phyloP scores from a whole-genome alignment of 2,329 filamentous ascomycete genomes.

The Pyrenophora seminiperda region DNA sequence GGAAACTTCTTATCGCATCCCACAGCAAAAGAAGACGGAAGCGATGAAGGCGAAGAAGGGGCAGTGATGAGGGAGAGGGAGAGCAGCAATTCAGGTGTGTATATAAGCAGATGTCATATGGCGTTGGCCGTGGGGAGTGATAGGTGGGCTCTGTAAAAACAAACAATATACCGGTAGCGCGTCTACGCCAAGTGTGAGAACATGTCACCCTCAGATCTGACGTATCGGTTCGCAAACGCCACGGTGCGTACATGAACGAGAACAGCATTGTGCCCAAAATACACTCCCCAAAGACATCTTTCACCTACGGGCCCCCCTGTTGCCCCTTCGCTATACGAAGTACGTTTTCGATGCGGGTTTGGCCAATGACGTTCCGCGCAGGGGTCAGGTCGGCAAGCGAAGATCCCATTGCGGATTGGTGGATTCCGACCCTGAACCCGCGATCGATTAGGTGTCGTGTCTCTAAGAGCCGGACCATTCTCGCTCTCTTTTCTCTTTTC shows the following conservation, averaged over 20 bases:
- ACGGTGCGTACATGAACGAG: too few relatives aligned
- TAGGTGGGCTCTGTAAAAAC: too few relatives aligned
- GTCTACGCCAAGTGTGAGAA: too few relatives aligned
- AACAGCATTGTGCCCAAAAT: slow-evolving; percentile 6
- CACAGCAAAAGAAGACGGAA: slow-evolving; percentile 44
- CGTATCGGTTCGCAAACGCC: too few relatives aligned
- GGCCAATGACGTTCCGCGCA: slow-evolving; percentile 17
- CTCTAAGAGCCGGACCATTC: slow-evolving; percentile 24
- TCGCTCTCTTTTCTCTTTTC: slow-evolving; percentile 24
- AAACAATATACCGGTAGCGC: too few relatives aligned
- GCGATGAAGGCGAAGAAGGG: slow-evolving; percentile 32
- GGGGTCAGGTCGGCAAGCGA: slow-evolving; percentile 14
- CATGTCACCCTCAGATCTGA: too few relatives aligned
- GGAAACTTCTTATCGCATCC: slow-evolving; percentile 61
- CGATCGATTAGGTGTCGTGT: slow-evolving; percentile 35
- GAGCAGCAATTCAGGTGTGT: too few relatives aligned
- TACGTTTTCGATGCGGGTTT: slow-evolving; percentile 6
- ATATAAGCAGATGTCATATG: too few relatives aligned
- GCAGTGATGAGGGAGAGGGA: slow-evolving; percentile 20
- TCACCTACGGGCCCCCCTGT: background rate
- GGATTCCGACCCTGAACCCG: slow-evolving; percentile 20
- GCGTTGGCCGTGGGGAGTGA: too few relatives aligned
- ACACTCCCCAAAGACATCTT: slow-evolving; percentile 1
- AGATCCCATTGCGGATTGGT: slow-evolving; percentile 15
- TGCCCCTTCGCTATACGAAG: slow-evolving; percentile 12